Conservation (phyloP, 176 grass and related monocot species). For the Triticum timopheevii region DNA sequence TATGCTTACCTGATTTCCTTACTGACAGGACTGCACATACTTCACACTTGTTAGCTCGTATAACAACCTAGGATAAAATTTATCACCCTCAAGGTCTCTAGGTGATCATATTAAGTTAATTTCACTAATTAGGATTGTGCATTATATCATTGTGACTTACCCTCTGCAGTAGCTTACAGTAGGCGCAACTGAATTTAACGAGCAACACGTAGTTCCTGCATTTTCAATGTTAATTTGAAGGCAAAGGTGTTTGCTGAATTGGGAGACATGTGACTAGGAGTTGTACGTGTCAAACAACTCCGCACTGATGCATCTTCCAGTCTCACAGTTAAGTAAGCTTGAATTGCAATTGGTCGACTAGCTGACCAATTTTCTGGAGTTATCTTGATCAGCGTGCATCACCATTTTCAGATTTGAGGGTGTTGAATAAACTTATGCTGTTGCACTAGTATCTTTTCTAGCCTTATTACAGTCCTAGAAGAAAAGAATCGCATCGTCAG, state of each 20-base stretch:
- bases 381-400: neutral
- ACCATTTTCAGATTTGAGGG: constrained; percentile 23
- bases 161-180: neutral
- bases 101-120: neutral
- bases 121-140: neutral
- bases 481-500: too few species aligned
- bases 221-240: constrained; percentile 22
- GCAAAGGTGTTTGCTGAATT: constrained; percentile 42
- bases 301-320: constrained; percentile 9
- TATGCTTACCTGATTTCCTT: neutral
- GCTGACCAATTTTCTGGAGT: neutral
- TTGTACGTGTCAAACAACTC: neutral
- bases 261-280: constrained; percentile 39
- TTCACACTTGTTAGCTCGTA: neutral
- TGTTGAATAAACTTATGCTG: neutral
- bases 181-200: neutral
- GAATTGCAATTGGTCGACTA: constrained; percentile 22
- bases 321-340: neutral
- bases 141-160: neutral
- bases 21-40: neutral
- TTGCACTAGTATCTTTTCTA: neutral
- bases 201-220: neutral
- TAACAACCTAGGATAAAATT: neutral
- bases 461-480: neutral
- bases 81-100: neutral